These are phyloP conservation scores for apple (Malus domestica) DNA, from an alignment of 306 rosid genomes.

Conservation along the genomic window DNA sequence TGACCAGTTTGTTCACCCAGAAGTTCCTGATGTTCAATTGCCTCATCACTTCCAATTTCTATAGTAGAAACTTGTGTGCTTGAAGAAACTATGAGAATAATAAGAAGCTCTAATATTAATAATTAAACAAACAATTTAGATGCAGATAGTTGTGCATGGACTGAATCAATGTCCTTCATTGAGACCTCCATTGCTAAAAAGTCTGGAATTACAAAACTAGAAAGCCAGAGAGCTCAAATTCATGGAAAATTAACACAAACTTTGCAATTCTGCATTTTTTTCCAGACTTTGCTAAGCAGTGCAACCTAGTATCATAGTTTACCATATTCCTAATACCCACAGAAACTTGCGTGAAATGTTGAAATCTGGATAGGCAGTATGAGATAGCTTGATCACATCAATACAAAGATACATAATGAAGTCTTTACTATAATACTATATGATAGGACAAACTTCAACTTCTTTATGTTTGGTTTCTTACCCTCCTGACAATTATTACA, in stretches of 20 bases:
- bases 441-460: background rate
- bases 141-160: background rate
- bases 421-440: background rate
- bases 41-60: conserved; percentile 38
- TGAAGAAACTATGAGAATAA: conserved; percentile 46
- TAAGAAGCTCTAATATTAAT: conserved; percentile 17
- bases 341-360: background rate
- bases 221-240: conserved; percentile 1
- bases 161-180: background rate
- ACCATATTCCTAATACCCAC: background rate
- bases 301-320: background rate
- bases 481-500: conserved; percentile 54
- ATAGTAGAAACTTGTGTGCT: conserved; percentile 31
- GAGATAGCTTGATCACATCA: background rate
- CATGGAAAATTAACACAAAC: background rate
- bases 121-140: conserved; percentile 4
- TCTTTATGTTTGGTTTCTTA: conserved; percentile 27
- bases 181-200: background rate
- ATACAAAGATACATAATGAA: background rate
- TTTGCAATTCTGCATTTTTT: background rate
- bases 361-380: background rate
- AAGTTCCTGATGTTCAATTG: conserved; percentile 29
- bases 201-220: background rate
- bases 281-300: background rate
- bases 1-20: conserved; percentile 36